phyloP scores from a whole-genome alignment of 495 filamentous ascomycete species.

The Xylaria flabelliformis region DNA sequence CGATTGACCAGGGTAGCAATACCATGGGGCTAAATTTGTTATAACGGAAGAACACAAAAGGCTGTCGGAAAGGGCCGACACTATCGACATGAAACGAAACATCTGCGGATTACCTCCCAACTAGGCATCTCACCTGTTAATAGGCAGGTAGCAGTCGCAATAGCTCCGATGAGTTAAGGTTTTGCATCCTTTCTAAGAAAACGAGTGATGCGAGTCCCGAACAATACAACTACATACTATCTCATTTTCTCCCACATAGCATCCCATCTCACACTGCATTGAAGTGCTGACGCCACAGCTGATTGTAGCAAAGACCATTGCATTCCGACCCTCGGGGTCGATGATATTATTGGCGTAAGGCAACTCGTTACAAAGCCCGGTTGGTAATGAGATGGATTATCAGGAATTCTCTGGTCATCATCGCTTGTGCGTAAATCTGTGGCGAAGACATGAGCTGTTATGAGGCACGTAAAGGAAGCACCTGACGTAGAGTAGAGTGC shows the following conservation, averaged over 20 bases:
- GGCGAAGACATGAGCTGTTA: neutral
- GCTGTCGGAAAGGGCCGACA: neutral
- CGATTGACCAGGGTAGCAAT: neutral
- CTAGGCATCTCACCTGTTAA: constrained; percentile 11
- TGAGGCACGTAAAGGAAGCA: neutral
- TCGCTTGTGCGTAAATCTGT: neutral
- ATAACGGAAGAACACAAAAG: neutral
- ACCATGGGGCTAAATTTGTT: neutral
- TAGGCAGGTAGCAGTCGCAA: neutral
- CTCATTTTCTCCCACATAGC: neutral
- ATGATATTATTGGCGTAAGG: neutral
- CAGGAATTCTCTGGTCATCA: neutral
- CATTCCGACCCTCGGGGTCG: neutral
- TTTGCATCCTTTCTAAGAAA: neutral
- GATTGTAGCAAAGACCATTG: neutral
- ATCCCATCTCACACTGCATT: neutral
- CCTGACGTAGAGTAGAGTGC: neutral
- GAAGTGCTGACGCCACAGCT: neutral
- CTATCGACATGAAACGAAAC: constrained; percentile 24
- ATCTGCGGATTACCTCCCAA: neutral
- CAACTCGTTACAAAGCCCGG: neutral
- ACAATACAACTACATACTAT: neutral
- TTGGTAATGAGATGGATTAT: neutral
- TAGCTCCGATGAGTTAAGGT: neutral
- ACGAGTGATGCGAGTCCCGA: neutral